Conservation (phyloP, 306 rosid genomes). For the Lathyrus oleraceus region DNA sequence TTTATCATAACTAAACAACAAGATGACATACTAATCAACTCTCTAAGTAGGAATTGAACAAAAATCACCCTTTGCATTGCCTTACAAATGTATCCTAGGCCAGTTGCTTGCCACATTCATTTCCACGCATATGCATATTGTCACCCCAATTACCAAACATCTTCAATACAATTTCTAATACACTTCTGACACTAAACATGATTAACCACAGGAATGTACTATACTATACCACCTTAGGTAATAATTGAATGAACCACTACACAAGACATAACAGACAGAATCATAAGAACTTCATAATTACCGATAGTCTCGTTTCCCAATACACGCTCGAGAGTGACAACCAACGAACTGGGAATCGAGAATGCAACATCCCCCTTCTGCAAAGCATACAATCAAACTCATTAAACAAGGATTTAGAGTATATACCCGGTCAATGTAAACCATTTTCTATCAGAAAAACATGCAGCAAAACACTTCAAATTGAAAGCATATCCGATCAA, state of each 20-base stretch:
- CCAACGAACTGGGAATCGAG: conserved; percentile 79
- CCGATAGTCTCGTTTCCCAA: conserved; percentile 92
- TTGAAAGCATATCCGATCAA: background rate
- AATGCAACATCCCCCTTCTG: conserved; percentile 93
- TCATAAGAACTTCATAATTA: conserved; percentile 50
- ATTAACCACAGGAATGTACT: background rate
- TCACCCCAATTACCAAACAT: conserved; percentile 3
- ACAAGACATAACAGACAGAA: conserved; percentile 20
- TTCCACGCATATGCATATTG: background rate
- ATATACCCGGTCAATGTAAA: background rate
- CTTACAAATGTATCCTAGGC: conserved; percentile 1
- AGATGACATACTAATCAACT: conserved; percentile 1
- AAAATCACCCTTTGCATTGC: conserved; percentile 4
- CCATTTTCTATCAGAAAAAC: background rate
- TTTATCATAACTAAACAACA: conserved; percentile 23
- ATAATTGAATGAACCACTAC: background rate
- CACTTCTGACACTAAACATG: background rate
- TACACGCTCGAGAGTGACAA: conserved; percentile 91
- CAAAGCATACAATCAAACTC: conserved; percentile 14
- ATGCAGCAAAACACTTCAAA: background rate
- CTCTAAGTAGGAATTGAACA: conserved; percentile 14
- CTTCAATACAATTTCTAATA: conserved; percentile 11
- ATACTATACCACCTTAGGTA: too few species aligned
- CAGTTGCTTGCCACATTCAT: background rate
- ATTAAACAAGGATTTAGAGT: background rate